These are phyloP conservation scores for Xylona heveae DNA, from an alignment of 495 filamentous ascomycete species.

Conservation along the genomic window DNA sequence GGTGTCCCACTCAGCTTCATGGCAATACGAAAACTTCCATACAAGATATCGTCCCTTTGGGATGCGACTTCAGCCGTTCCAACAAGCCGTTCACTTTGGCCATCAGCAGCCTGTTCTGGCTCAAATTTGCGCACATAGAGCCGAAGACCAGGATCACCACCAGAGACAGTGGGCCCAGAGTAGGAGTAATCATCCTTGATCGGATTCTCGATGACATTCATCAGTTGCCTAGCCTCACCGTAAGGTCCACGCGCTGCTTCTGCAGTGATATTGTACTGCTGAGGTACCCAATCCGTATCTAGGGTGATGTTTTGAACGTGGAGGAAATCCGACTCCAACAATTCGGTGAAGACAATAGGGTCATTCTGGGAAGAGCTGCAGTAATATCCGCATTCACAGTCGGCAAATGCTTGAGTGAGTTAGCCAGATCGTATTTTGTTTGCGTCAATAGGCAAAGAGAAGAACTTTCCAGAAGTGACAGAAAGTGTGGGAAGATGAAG, in stretches of 20 bases:
- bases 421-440: too few species aligned
- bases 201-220: constrained; percentile 33
- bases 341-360: constrained; percentile 35
- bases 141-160: constrained; percentile 32
- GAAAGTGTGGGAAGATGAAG: too few species aligned
- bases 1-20: constrained; percentile 34
- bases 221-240: constrained; percentile 33
- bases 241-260: constrained; percentile 33
- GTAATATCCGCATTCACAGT: constrained; percentile 54
- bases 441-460: too few species aligned
- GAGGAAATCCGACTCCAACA: constrained; percentile 48
- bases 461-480: too few species aligned
- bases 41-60: constrained; percentile 31
- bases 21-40: constrained; percentile 42
- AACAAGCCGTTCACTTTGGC: constrained; percentile 26
- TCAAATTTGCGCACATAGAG: constrained; percentile 26
- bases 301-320: constrained; percentile 24
- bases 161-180: constrained; percentile 19
- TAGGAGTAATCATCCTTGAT: constrained; percentile 16
- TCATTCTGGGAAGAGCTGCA: constrained; percentile 17
- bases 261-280: constrained; percentile 37
- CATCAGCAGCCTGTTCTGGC: constrained; percentile 12
- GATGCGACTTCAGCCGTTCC: constrained; percentile 38
- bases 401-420: constrained; percentile 17
- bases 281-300: constrained; percentile 33